Base-by-base conservation (phyloP, 768 basidiomycete species). In the Boletus eberwhitei region DNA sequence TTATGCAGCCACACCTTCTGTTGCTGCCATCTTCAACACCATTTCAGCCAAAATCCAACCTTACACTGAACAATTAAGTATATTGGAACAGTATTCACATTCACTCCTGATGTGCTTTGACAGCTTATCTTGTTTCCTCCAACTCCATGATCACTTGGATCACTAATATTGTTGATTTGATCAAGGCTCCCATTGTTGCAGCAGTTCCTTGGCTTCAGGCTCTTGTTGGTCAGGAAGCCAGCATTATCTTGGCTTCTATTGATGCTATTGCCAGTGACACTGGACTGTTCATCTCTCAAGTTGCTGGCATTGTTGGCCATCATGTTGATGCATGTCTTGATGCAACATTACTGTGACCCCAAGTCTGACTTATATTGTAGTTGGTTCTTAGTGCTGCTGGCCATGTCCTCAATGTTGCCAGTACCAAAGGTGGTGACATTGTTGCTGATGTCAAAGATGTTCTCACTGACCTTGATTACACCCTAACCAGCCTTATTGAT, bases 11-110 rank as follows among this genome's bases (percentile, higher is more conserved):
- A 19, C 26, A 34, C 59, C 26, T 24, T 64, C 61, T 13, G 40
- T 75, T n/a, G 64, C 65, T 14, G 58, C 45, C 48, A 64, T 75
- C 64, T 54, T 75, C 41, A 51, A 29, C n/a, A 46, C 51, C 22
- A 38, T 69, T 8, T 53, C 35, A 6, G 47, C 34, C 26, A 44
- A 64, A 53, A 54, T 67, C 16, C 24, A 52, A 19, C 54, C 66
- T 51, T 48, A 43, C 44, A 47, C 54, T 14, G 47, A 55, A 1
- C 40, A 63, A 50, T 52, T 76, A 52, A 50, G 74, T 75, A 45
- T 50, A 72, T 66, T 8, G 29, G 21, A 2, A n/a, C 13, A 11
- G 8, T 8, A n/a, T 1, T 3, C 9, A 8, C 11, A 53, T 47
- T 2, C 21, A 29, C 32, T 7, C 31, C 41, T 49, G 13, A 69